Evolutionary conservation across 352 stramenopile species (phyloP), one percentile per base, ranked within the genome.

Genomic region (Phytophthora pinifolia): DNA sequence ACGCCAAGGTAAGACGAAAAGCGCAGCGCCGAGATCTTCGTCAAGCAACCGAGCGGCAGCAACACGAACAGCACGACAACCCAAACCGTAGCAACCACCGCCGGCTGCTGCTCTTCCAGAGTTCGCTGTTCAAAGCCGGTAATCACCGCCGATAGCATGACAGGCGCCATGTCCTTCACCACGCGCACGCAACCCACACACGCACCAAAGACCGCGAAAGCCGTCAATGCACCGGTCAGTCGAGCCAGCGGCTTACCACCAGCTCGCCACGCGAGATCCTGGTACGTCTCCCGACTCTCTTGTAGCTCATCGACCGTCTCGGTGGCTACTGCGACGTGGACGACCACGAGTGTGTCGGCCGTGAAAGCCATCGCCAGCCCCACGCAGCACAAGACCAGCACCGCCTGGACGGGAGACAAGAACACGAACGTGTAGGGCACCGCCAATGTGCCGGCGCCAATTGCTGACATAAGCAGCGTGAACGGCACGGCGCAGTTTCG

Each of bases 1-100:
- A 89, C 86, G 12, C 82, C 79, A 44, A 89, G 63, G 33, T 92
- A 92, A 22, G 76, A 89, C 45, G 79, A 90, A 61, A 76, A 89
- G 27, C 79, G 77, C 32, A 92, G 59, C 14, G 79, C 76, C 20
- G 79, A 89, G 35, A 92, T 86, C 44, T 88, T 86, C 30, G 79
- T 81, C 48, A 88, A 72, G 25, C 81, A 76, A 4, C 77, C 76
- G 8, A 92, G 62, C 35, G 82, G 82, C 29, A 89, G 65, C 65
- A 86, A 67, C 20, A 84, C 66, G 17, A 70, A 38, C 52, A 89
- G 58, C 51, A 88, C 81, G n/a, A 86, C 62, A 31, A 77, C 32
- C 75, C 79, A 90, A 38, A 87, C 73, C 2, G 65, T 65, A 8
- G 48, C 18, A 4, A 62, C 51, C 37, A 86, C 74, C 12, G 68